Evolutionary conservation across 768 basidiomycete genomes (phyloP).

Genomic region (Suillus placidus): DNA sequence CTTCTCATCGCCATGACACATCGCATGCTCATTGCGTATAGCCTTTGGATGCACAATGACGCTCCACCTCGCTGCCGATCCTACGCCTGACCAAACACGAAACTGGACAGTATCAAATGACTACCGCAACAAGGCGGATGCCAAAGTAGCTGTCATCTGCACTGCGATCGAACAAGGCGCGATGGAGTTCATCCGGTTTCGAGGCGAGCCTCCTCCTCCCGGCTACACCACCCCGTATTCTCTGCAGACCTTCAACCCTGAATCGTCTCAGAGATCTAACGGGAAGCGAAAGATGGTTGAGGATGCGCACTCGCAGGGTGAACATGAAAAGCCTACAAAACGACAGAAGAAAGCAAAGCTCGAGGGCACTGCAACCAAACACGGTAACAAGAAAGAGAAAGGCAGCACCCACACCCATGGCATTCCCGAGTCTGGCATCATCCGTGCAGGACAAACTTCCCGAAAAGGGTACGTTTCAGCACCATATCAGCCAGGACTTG

Average conservation of each 20-base stretch:
- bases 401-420: slow-evolving; percentile 20
- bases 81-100: slow-evolving; percentile 38
- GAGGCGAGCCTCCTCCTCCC: slow-evolving; percentile 43
- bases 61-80: slow-evolving; percentile 40
- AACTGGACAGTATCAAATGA: slow-evolving; percentile 49
- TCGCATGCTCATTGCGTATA: slow-evolving; percentile 26
- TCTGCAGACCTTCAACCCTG: slow-evolving; percentile 27
- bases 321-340: slow-evolving; percentile 20
- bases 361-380: neutral
- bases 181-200: slow-evolving; percentile 62
- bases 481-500: slow-evolving; percentile 20
- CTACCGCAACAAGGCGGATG: slow-evolving; percentile 62
- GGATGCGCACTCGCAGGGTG: slow-evolving; percentile 11
- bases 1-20: neutral
- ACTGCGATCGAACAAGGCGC: slow-evolving; percentile 57
- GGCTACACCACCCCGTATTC: slow-evolving; percentile 44
- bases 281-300: slow-evolving; percentile 39
- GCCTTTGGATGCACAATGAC: slow-evolving; percentile 58
- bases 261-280: slow-evolving; percentile 17
- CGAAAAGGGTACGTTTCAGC: slow-evolving; percentile 16
- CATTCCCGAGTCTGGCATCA: slow-evolving; percentile 23
- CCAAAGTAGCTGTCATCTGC: slow-evolving; percentile 57
- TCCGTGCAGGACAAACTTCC: slow-evolving; percentile 9
- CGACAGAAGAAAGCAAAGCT: slow-evolving; percentile 33
- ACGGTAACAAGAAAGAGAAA: slow-evolving; percentile 6